These are phyloP conservation scores for Hibiscus tridactylites DNA, from an alignment of 345 rosid genomes.

Conservation along the genomic window DNA sequence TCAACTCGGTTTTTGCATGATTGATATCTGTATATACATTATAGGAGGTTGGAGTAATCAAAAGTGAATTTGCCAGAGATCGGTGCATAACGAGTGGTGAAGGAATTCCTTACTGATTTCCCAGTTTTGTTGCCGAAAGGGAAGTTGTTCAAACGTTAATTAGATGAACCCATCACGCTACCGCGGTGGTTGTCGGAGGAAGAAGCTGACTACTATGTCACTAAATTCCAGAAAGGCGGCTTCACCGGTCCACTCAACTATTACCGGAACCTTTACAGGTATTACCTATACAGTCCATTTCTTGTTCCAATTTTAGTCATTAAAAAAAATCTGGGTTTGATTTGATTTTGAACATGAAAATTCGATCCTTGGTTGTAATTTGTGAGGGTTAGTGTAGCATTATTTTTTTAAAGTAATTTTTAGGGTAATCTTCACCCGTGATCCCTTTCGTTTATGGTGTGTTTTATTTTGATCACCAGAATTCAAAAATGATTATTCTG, in stretches of 20 bases:
- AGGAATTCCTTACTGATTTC: conserved; percentile 39
- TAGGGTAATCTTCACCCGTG: no score
- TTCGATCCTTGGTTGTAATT: no score
- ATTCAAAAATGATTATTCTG: no score
- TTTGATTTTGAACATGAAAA: no score
- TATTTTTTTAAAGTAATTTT: no score
- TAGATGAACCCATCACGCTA: conserved; percentile 34
- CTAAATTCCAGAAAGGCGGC: conserved; percentile 50
- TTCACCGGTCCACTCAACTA: conserved; percentile 53
- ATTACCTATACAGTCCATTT: not conserved
- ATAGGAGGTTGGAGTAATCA: conserved; percentile 5
- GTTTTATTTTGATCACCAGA: no score
- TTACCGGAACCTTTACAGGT: conserved; percentile 29
- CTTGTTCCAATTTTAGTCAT: no score
- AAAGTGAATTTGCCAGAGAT: conserved; percentile 6
- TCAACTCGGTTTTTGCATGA: not conserved
- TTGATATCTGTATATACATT: not conserved
- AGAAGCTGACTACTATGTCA: conserved; percentile 45
- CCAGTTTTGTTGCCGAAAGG: conserved; percentile 2
- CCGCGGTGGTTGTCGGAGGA: conserved; percentile 61
- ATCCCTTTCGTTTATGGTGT: no score
- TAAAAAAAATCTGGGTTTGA: no score
- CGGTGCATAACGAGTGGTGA: conserved; percentile 28
- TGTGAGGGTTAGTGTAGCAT: no score
- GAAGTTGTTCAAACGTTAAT: not conserved